A percentile compares a stretch with the other conserved stretches of the same genome.
Evolutionary conservation across 106 monocot species (phyloP).

Genomic region (Dactylorhiza incarnata): DNA sequence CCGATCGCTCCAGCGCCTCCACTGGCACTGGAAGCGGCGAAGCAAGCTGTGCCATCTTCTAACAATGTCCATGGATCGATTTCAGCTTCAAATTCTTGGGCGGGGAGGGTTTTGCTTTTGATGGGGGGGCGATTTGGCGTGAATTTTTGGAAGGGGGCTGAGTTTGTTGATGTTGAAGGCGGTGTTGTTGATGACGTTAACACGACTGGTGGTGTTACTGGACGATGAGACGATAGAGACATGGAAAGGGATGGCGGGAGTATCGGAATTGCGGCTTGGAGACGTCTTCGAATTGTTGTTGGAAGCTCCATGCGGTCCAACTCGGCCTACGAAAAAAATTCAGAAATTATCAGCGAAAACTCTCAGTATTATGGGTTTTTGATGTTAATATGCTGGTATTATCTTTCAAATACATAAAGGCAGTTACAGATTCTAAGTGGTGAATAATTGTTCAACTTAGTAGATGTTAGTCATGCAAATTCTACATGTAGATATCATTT

Average conservation of each 20-base stretch:
- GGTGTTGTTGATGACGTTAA: neutral
- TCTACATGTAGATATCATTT: too few relatives aligned
- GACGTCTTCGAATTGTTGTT: constrained; percentile 38
- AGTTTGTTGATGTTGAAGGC: neutral
- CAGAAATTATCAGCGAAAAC: neutral
- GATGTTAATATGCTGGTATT: too few relatives aligned
- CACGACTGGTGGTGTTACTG: neutral
- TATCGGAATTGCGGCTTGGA: constrained; percentile 86
- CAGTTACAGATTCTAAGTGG: too few relatives aligned
- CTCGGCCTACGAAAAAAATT: constrained; percentile 40
- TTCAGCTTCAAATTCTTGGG: constrained; percentile 55
- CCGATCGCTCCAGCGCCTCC: constrained; percentile 22
- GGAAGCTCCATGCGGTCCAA: constrained; percentile 91
- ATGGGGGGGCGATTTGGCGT: constrained; percentile 23
- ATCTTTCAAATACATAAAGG: too few relatives aligned
- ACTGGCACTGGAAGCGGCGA: constrained; percentile 24
- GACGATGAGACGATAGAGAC: constrained; percentile 48
- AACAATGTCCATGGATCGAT: constrained; percentile 92
- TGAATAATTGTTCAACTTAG: too few relatives aligned
- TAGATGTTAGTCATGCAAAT: too few relatives aligned
- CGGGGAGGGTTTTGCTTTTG: constrained; percentile 32
- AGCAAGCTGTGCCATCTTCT: constrained; percentile 69
- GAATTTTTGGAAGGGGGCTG: constrained; percentile 21
- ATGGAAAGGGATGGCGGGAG: constrained; percentile 43
- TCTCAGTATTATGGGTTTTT: too few relatives aligned